Percentiles rank a stretch among this genome's conserved stretches.
Conservation (phyloP, 495 filamentous ascomycete species). For the Hypoxylon perforatum region DNA sequence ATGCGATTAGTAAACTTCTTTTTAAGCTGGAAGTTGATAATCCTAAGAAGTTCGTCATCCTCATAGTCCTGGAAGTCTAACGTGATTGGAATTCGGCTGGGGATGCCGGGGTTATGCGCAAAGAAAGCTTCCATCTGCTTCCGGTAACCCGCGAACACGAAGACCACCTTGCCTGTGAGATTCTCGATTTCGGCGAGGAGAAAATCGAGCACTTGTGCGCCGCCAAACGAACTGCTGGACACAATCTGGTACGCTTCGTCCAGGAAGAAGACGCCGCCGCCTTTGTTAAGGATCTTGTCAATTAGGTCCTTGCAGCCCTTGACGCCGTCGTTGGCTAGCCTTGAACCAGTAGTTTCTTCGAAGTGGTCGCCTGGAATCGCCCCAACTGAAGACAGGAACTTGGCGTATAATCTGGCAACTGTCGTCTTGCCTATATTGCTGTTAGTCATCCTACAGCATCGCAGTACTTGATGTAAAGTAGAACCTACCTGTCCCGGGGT, state of each 20-base stretch:
- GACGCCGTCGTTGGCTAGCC: constrained; percentile 73
- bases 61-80: constrained; percentile 77
- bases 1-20: constrained; percentile 63
- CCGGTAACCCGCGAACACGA: constrained; percentile 82
- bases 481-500: constrained; percentile 77
- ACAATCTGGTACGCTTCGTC: constrained; percentile 83
- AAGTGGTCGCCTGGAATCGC: constrained; percentile 66
- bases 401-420: constrained; percentile 79
- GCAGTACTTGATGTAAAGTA: no score
- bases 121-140: constrained; percentile 85
- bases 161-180: constrained; percentile 75
- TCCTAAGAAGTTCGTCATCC: constrained; percentile 71
- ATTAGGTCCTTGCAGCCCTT: constrained; percentile 66
- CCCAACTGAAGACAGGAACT: constrained; percentile 71
- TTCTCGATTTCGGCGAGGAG: constrained; percentile 82
- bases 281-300: constrained; percentile 63
- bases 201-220: constrained; percentile 75
- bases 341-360: constrained; percentile 74
- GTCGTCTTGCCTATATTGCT: constrained; percentile 77
- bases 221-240: constrained; percentile 64
- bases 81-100: constrained; percentile 74
- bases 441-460: no score
- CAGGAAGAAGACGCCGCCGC: constrained; percentile 78
- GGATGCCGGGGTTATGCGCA: constrained; percentile 78
- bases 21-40: constrained; percentile 67